phyloP scores from a whole-genome alignment of 73 alveolate species.

The Paramecium tetraurelia region DNA sequence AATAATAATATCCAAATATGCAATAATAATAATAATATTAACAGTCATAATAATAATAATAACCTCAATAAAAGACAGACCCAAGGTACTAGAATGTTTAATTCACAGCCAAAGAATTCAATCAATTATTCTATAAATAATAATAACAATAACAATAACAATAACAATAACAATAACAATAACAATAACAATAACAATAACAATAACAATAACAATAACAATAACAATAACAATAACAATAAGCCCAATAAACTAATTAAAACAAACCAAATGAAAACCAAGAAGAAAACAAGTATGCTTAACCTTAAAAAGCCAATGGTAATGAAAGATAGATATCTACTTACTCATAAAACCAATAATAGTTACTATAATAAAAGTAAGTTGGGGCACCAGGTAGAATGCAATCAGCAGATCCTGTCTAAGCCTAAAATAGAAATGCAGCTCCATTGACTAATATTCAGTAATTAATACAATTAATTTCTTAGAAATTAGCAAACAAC shows the following conservation, averaged over 20 bases:
- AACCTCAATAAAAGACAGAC: neutral
- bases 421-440: neutral
- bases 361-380: neutral
- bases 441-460: neutral
- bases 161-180: neutral
- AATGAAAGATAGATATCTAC: slow-evolving; percentile 1
- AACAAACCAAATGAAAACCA: neutral
- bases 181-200: neutral
- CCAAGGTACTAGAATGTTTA: neutral
- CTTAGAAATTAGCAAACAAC: neutral
- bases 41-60: neutral
- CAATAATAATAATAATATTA: neutral
- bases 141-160: neutral
- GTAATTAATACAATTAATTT: neutral
- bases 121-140: neutral
- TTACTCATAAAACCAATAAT: neutral
- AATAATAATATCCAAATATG: neutral
- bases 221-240: neutral
- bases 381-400: neutral
- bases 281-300: neutral
- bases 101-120: neutral
- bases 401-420: neutral
- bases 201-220: neutral
- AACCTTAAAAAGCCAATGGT: neutral
- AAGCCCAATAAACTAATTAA: neutral